Base-by-base conservation (phyloP, 352 stramenopile species). In the Globisporangium acanthophoron region DNA sequence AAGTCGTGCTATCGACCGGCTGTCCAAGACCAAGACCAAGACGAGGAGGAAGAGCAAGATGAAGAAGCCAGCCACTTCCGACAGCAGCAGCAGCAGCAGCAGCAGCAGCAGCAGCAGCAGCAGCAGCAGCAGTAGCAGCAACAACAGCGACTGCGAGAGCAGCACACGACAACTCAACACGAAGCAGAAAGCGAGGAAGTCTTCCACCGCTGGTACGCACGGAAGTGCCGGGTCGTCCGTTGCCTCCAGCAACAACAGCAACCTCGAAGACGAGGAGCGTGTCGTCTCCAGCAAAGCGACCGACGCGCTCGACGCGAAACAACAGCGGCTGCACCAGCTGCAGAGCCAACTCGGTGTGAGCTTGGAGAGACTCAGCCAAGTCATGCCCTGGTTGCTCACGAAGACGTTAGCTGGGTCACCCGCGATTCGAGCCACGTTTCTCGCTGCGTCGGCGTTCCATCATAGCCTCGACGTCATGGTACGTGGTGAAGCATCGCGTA, bases 401-500 rank as follows among this genome's bases (percentile, higher is more conserved):
- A 51, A 45, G 5, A 31, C 51, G 11, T 47, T 24, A 18, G 5
- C 21, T 0, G 40, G 62, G 20, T 59, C 67, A 11, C 53, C 66
- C 16, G 69, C 64, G 16, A 67, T 79, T 40, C 58, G 62, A 57
- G 70, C 74, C 7, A 77, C 71, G 21, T 75, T 73, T 29, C 59
- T 79, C 4, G 69, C 71, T 7, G 71, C 74, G 3, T 54, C 65
- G 1, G 57, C 71, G n/a, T 83, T 76, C 35, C 60, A 79, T 7
- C 59, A 76, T 29, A 79, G 67, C 11, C 59, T 83, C 8, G 41
- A 56, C 4, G 16, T 68, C 24, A 69, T 81, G 70, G 73, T 77
- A 16, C 49, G 49, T 40, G 12, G 37, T 12, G 35, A 41, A 9
- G 8, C 35, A 9, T 9, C 8, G 5, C 31, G 31, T 9, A 1